Percentiles rank a stretch among this genome's conserved stretches.
Conservation (phyloP, 2,329 filamentous ascomycete genomes). For the Talaromyces sp. region DNA sequence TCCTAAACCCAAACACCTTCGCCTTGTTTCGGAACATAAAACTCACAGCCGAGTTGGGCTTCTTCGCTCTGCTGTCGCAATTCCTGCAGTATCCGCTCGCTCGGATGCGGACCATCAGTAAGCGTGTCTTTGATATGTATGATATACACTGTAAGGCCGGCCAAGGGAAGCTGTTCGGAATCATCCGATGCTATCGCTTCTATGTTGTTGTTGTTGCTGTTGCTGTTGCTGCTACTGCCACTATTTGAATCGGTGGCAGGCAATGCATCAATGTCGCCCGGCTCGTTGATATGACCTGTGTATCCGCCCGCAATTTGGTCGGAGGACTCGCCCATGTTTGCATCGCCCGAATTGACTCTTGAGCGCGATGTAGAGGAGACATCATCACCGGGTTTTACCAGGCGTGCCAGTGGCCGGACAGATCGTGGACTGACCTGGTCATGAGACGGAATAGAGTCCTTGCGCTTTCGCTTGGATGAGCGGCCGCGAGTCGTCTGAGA, state of each 20-base stretch:
- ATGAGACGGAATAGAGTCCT: constrained; percentile 12
- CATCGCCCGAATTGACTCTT: neutral
- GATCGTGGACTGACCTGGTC: constrained; percentile 22
- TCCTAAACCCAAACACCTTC: constrained; percentile 44
- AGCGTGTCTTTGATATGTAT: constrained; percentile 92
- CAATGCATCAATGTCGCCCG: neutral
- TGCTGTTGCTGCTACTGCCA: neutral
- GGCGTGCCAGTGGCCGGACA: constrained; percentile 14
- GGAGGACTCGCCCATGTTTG: neutral
- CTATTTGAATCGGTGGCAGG: neutral
- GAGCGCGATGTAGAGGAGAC: neutral
- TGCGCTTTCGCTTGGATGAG: constrained; percentile 38
- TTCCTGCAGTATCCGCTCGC: constrained; percentile 64
- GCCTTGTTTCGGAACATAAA: constrained; percentile 64
- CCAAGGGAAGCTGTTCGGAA: constrained; percentile 46
- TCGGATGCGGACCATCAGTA: constrained; percentile 60
- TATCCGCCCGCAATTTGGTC: neutral
- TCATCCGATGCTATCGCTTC: neutral
- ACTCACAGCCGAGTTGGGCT: constrained; percentile 68
- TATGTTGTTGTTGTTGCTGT: neutral
- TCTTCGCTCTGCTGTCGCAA: constrained; percentile 61
- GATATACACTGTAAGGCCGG: constrained; percentile 72
- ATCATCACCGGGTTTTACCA: neutral
- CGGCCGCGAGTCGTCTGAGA: constrained; percentile 16
- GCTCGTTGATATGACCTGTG: neutral